A percentile compares a stretch with the other conserved stretches of the same genome.
Evolutionary conservation across 1,284 basidiomycete genomes (phyloP).

Genomic region (Marasmius tenuissimus): DNA sequence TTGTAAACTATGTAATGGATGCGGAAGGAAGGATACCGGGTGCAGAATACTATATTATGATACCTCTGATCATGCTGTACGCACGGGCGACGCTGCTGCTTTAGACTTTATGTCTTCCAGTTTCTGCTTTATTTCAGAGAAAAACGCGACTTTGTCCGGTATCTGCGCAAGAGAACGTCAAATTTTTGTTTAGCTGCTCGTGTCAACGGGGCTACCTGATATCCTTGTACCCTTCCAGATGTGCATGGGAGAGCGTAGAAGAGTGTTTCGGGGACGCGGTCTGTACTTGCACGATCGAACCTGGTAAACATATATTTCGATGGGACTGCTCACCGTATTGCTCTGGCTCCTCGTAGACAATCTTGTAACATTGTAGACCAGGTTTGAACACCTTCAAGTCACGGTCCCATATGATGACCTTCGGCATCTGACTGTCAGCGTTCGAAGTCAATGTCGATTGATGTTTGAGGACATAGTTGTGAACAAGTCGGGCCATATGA

Average conservation of each 20-base stretch:
- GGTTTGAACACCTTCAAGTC: not conserved
- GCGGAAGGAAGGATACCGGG: not conserved
- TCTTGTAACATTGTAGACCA: slow-evolving; percentile 54
- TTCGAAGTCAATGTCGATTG: not conserved
- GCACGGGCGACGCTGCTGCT: not conserved
- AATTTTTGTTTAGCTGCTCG: not conserved
- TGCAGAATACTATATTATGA: too few relatives aligned
- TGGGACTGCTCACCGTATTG: not conserved
- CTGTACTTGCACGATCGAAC: not conserved
- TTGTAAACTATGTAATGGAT: slow-evolving; percentile 7
- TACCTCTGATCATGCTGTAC: too few relatives aligned
- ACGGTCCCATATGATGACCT: not conserved
- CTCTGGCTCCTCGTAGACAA: slow-evolving; percentile 27
- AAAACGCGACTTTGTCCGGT: slow-evolving; percentile 36
- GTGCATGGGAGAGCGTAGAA: slow-evolving; percentile 70
- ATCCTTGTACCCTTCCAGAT: slow-evolving; percentile 62
- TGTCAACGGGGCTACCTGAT: slow-evolving; percentile 45
- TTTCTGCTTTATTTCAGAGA: slow-evolving; percentile 27
- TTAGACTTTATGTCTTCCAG: slow-evolving; percentile 22
- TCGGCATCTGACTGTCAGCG: not conserved
- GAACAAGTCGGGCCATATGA: slow-evolving; percentile 48
- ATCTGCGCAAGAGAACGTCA: slow-evolving; percentile 23
- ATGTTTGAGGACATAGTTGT: slow-evolving; percentile 1
- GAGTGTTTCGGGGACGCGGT: slow-evolving; percentile 45
- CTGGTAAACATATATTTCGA: not conserved